Evolutionary conservation across 129 eudicot genomes (phyloP).

Genomic region (Pittosporum tobira): DNA sequence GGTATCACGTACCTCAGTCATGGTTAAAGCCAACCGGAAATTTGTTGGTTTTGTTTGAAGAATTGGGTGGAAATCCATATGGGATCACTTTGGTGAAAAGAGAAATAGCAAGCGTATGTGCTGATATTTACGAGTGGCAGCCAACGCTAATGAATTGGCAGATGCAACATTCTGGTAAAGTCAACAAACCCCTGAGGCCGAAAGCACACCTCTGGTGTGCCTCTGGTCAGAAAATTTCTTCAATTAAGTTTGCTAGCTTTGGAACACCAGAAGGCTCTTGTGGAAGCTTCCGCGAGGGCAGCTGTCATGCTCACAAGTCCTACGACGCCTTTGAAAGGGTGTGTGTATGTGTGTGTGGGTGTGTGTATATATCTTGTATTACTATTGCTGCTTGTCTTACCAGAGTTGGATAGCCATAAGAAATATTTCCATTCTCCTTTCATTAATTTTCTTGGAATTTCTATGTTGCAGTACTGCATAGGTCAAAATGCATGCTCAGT

Average conservation of each 20-base stretch:
- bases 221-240: slow-evolving; percentile 80
- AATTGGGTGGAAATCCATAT: slow-evolving; percentile 83
- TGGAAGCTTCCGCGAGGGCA: slow-evolving; percentile 76
- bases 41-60: slow-evolving; percentile 84
- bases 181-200: slow-evolving; percentile 66
- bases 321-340: slow-evolving; percentile 90
- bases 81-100: slow-evolving; percentile 70
- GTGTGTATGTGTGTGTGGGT: too few relatives aligned
- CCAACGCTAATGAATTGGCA: slow-evolving; percentile 72
- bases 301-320: slow-evolving; percentile 87
- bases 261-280: slow-evolving; percentile 91
- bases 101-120: slow-evolving; percentile 72
- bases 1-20: slow-evolving; percentile 96
- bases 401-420: too few relatives aligned
- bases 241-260: slow-evolving; percentile 96
- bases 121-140: slow-evolving; percentile 93
- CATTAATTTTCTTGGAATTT: background rate
- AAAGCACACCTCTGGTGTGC: slow-evolving; percentile 91
- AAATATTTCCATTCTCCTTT: background rate
- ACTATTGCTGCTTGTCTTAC: background rate
- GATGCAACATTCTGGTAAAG: slow-evolving; percentile 74
- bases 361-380: background rate
- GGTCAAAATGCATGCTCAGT: slow-evolving; percentile 80
- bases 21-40: slow-evolving; percentile 89
- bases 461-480: slow-evolving; percentile 56